Conservation (phyloP, 1,139 yeast genomes). For the Debaryomyces singareniensis region DNA sequence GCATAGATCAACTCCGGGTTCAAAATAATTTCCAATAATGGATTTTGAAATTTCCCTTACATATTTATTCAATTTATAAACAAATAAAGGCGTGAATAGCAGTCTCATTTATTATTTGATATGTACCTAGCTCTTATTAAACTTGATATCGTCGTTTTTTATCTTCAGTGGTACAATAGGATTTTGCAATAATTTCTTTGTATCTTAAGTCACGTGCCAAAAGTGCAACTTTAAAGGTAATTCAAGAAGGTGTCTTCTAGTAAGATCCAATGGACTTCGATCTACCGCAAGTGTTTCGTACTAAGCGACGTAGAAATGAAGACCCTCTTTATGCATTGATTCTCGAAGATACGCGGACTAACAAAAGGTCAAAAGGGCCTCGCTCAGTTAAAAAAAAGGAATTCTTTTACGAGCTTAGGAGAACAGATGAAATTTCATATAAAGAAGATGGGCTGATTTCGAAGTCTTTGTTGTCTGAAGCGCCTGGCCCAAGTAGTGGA, state of each 20-base stretch:
- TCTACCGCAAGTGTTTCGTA: constrained; percentile 62
- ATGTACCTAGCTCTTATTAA: too few relatives aligned
- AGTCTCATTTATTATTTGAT: constrained; percentile 2
- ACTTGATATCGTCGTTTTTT: too few relatives aligned
- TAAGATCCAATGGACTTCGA: too few relatives aligned
- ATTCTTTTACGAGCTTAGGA: constrained; percentile 52
- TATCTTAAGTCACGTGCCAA: neutral
- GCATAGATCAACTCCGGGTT: constrained; percentile 49
- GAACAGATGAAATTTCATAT: constrained; percentile 44
- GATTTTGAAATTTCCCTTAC: constrained; percentile 25
- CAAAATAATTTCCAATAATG: constrained; percentile 46
- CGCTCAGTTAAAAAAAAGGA: constrained; percentile 19
- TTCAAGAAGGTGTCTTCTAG: neutral
- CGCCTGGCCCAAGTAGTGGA: constrained; percentile 7
- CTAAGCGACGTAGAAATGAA: constrained; percentile 79
- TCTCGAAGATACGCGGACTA: constrained; percentile 29
- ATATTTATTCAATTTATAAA: constrained; percentile 18
- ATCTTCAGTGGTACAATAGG: too few relatives aligned
- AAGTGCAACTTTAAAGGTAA: too few relatives aligned
- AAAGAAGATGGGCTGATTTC: constrained; percentile 14
- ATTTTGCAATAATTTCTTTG: neutral
- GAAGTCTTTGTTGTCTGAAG: constrained; percentile 16
- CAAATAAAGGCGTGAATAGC: constrained; percentile 1
- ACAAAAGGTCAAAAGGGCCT: constrained; percentile 41
- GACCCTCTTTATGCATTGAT: constrained; percentile 81